phyloP scores from a whole-genome alignment of 768 basidiomycete genomes.

The Rhodotorula toruloides region DNA sequence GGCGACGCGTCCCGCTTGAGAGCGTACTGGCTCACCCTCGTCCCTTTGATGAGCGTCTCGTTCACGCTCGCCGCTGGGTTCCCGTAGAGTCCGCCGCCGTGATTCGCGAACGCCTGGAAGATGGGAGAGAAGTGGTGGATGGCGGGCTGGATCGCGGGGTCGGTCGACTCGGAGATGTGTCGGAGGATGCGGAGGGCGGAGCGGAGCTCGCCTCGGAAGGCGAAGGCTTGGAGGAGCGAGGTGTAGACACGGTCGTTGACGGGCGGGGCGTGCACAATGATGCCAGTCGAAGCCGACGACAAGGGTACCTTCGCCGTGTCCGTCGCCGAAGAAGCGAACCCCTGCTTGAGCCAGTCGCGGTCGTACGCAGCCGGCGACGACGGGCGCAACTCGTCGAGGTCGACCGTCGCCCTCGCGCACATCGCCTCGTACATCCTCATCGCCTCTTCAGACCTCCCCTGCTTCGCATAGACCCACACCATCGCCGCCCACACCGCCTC shows the following conservation, averaged over 20 bases:
- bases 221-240: conserved; percentile 62
- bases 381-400: conserved; percentile 1
- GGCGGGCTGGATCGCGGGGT: conserved; percentile 49
- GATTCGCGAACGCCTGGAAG: conserved; percentile 68
- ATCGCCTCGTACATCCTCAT: conserved; percentile 14
- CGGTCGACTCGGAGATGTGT: conserved; percentile 59
- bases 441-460: conserved; percentile 10
- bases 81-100: conserved; percentile 48
- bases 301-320: too few species aligned
- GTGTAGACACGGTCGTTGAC: conserved; percentile 65
- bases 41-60: not conserved
- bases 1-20: not conserved
- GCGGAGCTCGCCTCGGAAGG: conserved; percentile 65
- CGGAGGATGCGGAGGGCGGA: conserved; percentile 57
- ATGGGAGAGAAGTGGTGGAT: conserved; percentile 62
- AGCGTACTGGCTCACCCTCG: not conserved
- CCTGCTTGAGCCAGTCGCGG: not conserved
- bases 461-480: conserved; percentile 8
- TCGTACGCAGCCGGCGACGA: too few species aligned
- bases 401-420: conserved; percentile 3
- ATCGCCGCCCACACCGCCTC: not conserved
- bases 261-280: conserved; percentile 51
- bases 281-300: not conserved
- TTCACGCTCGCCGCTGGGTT: not conserved
- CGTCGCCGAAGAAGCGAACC: too few species aligned